These are phyloP conservation scores for Leccinum variicolor DNA, from an alignment of 768 basidiomycete species.

Conservation along the genomic window DNA sequence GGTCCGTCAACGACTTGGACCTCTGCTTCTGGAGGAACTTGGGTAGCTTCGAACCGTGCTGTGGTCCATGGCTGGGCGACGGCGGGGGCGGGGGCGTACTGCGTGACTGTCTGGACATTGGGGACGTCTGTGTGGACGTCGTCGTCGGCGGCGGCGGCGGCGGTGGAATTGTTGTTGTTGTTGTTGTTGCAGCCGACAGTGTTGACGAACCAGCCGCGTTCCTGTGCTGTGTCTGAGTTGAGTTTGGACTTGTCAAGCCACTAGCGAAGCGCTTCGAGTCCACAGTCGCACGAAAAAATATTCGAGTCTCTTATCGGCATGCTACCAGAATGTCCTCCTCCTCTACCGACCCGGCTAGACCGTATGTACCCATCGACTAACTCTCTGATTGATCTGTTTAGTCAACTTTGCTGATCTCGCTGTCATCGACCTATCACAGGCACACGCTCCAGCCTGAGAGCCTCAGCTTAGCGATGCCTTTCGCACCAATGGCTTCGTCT, in stretches of 20 bases:
- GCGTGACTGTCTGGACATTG: constrained; percentile 49
- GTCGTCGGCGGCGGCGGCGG: neutral
- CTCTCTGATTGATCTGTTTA: constrained; percentile 28
- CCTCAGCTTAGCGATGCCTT: constrained; percentile 45
- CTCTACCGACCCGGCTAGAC: constrained; percentile 31
- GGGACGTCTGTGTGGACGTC: constrained; percentile 3
- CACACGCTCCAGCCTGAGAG: constrained; percentile 37
- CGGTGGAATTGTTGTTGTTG: neutral
- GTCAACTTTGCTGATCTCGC: constrained; percentile 50
- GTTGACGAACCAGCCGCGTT: constrained; percentile 6
- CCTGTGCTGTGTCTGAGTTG: constrained; percentile 14
- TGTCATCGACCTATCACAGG: constrained; percentile 48
- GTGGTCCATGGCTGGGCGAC: constrained; percentile 35
- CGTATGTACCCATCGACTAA: constrained; percentile 23
- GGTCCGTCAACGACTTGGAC: constrained; percentile 48
- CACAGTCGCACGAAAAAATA: constrained; percentile 9
- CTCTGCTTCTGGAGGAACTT: constrained; percentile 65
- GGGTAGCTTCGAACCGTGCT: constrained; percentile 54
- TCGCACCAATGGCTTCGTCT: constrained; percentile 39
- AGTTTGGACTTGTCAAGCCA: constrained; percentile 11
- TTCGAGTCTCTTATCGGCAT: constrained; percentile 13
- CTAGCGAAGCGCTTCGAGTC: neutral
- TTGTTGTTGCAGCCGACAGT: constrained; percentile 19
- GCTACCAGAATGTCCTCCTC: constrained; percentile 35
- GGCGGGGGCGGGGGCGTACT: constrained; percentile 40